Evolutionary conservation across 2,329 filamentous ascomycete genomes (phyloP).

Genomic region (Fusarium solani-melongenae): DNA sequence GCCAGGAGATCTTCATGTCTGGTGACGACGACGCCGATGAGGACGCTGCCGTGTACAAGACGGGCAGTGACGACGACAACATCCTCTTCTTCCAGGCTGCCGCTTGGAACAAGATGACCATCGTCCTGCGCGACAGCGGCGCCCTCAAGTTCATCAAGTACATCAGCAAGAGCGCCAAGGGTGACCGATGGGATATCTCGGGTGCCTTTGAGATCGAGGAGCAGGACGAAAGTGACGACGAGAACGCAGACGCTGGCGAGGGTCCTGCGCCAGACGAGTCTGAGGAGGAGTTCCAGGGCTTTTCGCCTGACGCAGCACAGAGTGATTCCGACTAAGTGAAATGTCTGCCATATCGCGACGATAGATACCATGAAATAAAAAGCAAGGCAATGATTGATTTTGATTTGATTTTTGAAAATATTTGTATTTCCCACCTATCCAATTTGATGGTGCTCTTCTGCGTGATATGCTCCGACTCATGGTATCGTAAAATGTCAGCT

Average conservation of each 20-base stretch:
- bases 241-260: conserved; percentile 51
- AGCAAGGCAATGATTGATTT: conserved; percentile 15
- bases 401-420: conserved; percentile 5
- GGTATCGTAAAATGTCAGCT: conserved; percentile 27
- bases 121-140: conserved; percentile 88
- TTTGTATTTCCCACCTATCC: background rate
- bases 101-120: conserved; percentile 89
- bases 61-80: conserved; percentile 79
- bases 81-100: conserved; percentile 72
- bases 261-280: conserved; percentile 53
- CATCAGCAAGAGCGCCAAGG: conserved; percentile 82
- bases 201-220: conserved; percentile 80
- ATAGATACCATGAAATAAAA: conserved; percentile 37
- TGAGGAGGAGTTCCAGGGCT: conserved; percentile 69
- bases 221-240: conserved; percentile 57
- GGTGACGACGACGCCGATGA: conserved; percentile 77
- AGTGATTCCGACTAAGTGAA: conserved; percentile 51
- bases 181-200: conserved; percentile 92
- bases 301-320: conserved; percentile 56
- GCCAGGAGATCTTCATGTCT: conserved; percentile 94
- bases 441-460: conserved; percentile 6
- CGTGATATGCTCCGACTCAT: conserved; percentile 8
- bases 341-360: conserved; percentile 11
- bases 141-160: conserved; percentile 97
- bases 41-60: conserved; percentile 90